Percentiles rank a stretch among this genome's conserved stretches.
Conservation (phyloP, 2,329 filamentous ascomycete species). For the Colletotrichum sp. region DNA sequence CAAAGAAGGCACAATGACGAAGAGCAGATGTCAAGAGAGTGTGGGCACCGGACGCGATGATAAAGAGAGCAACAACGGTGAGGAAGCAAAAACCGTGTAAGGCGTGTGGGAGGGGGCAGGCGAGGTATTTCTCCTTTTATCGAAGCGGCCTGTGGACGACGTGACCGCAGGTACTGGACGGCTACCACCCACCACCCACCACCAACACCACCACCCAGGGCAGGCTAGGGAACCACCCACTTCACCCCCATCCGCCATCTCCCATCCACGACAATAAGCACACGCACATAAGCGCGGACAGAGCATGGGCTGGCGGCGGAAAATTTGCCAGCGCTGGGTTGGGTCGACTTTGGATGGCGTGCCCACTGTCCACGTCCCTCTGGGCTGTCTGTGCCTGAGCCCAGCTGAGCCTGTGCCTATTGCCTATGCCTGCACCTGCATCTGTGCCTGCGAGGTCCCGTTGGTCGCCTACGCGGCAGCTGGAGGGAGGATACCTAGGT, state of each 20-base stretch:
- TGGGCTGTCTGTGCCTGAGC: neutral
- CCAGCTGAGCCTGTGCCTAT: neutral
- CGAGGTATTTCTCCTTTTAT: conserved; percentile 21
- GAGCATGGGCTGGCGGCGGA: conserved; percentile 5
- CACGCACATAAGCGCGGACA: neutral
- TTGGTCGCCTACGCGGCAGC: conserved; percentile 6
- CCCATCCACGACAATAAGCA: neutral
- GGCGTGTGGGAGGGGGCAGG: conserved; percentile 1
- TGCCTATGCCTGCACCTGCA: neutral
- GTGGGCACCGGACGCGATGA: conserved; percentile 16
- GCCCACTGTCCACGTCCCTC: neutral
- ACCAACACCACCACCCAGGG: neutral
- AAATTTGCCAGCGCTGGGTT: conserved; percentile 9
- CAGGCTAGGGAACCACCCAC: neutral
- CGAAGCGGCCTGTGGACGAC: neutral
- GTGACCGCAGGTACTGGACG: neutral
- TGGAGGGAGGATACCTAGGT: neutral
- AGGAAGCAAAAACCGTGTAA: neutral
- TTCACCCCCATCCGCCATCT: neutral
- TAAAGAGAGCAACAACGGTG: conserved; percentile 2
- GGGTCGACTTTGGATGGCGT: conserved; percentile 5
- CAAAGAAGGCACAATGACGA: conserved; percentile 15
- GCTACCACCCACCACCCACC: neutral
- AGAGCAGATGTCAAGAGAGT: conserved; percentile 18
- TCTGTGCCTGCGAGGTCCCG: neutral